phyloP scores from a whole-genome alignment of 1,139 yeast species.

The Yamadazyma siamensis region DNA sequence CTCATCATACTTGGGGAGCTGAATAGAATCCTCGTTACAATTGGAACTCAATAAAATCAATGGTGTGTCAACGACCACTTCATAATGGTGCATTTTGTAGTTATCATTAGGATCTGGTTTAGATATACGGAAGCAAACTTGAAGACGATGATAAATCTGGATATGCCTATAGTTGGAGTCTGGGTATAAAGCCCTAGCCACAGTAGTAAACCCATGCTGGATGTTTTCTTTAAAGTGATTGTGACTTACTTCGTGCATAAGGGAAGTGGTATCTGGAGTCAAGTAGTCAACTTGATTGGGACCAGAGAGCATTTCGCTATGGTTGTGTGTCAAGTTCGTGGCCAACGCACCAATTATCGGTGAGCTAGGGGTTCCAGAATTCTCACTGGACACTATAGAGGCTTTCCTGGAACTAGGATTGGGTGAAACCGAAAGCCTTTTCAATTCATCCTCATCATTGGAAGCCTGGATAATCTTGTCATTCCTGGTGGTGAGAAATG shows the following conservation, averaged over 20 bases:
- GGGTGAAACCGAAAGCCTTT: conserved; percentile 8
- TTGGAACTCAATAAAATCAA: conserved; percentile 66
- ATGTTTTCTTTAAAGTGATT: conserved; percentile 27
- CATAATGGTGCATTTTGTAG: conserved; percentile 73
- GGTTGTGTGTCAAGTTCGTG: conserved; percentile 34
- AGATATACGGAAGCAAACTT: conserved; percentile 74
- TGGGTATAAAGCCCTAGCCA: conserved; percentile 50
- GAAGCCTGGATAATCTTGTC: conserved; percentile 32
- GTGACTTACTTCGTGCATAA: conserved; percentile 24
- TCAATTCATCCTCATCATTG: conserved; percentile 20
- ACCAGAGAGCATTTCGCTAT: conserved; percentile 16
- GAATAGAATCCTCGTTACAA: conserved; percentile 65
- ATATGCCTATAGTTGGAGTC: conserved; percentile 72
- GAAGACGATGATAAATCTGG: conserved; percentile 71
- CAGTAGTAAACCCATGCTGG: conserved; percentile 35
- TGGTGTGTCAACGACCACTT: conserved; percentile 87
- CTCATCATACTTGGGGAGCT: conserved; percentile 63
- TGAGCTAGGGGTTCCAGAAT: conserved; percentile 24
- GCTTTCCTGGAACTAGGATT: conserved; percentile 23
- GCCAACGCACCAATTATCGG: conserved; percentile 42
- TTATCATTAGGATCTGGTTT: conserved; percentile 56
- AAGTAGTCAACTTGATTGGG: conserved; percentile 20
- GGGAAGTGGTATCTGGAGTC: conserved; percentile 28
- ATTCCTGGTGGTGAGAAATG: conserved; percentile 40
- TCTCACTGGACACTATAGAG: conserved; percentile 15